These are phyloP conservation scores for Lachnellula subtilissima DNA, from an alignment of 2,329 filamentous ascomycete species.

Conservation along the genomic window DNA sequence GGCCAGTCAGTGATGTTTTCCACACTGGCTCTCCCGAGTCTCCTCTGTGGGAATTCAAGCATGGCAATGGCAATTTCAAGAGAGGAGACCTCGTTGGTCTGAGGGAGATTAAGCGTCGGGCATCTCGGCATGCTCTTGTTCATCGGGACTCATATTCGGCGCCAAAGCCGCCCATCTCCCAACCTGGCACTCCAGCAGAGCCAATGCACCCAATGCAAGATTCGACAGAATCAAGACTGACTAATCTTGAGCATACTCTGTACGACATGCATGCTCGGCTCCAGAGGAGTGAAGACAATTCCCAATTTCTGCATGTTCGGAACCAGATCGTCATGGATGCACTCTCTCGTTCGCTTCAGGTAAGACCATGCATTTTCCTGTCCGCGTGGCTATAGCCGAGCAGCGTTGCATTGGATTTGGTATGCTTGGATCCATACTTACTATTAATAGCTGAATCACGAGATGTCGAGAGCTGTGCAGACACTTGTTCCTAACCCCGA, in stretches of 20 bases:
- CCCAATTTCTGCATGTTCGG: slow-evolving; percentile 72
- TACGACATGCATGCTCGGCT: slow-evolving; percentile 76
- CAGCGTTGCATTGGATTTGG: neutral
- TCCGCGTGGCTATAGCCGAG: neutral
- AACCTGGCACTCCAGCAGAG: slow-evolving; percentile 81
- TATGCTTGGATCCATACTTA: slow-evolving; percentile 20
- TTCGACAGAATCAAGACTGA: slow-evolving; percentile 68
- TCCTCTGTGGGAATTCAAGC: slow-evolving; percentile 97
- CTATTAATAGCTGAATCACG: slow-evolving; percentile 69
- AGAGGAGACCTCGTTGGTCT: slow-evolving; percentile 86
- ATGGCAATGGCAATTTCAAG: slow-evolving; percentile 96
- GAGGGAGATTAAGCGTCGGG: slow-evolving; percentile 90
- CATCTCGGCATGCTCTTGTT: slow-evolving; percentile 87
- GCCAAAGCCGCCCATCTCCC: slow-evolving; percentile 68
- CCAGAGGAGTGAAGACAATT: slow-evolving; percentile 76
- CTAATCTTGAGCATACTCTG: slow-evolving; percentile 72
- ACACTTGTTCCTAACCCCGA: slow-evolving; percentile 71
- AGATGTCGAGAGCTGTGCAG: slow-evolving; percentile 71
- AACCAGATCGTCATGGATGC: slow-evolving; percentile 80
- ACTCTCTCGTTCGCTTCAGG: slow-evolving; percentile 66
- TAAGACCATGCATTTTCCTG: slow-evolving; percentile 32
- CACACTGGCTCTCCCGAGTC: slow-evolving; percentile 91
- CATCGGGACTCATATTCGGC: slow-evolving; percentile 84
- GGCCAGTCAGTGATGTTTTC: slow-evolving; percentile 90
- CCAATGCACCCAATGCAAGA: slow-evolving; percentile 68